Evolutionary conservation across 306 rosid species (phyloP), one percentile per base, ranked within the genome.

Genomic region (Fragaria iinumae): DNA sequence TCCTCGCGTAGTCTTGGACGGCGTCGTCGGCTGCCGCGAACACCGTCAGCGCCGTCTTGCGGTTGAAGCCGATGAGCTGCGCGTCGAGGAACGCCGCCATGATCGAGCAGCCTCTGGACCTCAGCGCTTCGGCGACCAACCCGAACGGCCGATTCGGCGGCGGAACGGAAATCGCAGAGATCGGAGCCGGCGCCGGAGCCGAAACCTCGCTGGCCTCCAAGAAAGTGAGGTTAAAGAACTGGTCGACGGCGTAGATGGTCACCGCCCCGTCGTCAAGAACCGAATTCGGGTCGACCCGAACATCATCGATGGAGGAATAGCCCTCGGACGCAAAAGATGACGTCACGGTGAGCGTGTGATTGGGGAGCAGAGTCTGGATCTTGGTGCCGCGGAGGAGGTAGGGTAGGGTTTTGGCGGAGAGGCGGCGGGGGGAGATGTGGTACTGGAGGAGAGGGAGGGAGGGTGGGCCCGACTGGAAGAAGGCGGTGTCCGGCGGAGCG

Each of bases 301-400:
- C 57, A 45, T 80, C 50, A 83, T 93, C 91, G 62, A 93, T 9
- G 0, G 93, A 85, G 11, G 76, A 50, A 0, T 0, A 67, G 4
- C 69, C 80, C 11, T 86, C 50, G 80, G 52, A 60, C 36, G 38
- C 23, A 6, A 79, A 71, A 0, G 92, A 73, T 1, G 87, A 63
- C 3, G 96, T 88, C 84, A 89, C 84, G 5, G 84, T 81, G 11
- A 91, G 86, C 5, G 93, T 80, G 73, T 64, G 64, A 8, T 79
- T 79, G 14, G 82, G 3, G 47, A 74, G 72, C 82, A 91, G 67
- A n/a, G 98, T 88, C 11, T 90, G 97, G 18, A 93, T 90, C 72
- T 76, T 80, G 52, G 91, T 64, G 41, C 89, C 90, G 18, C 81
- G 23, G 3, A 80, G 86, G 45, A 93, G 89, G 1, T 87, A 77